Evolutionary conservation across 805 yeast species (phyloP).

Genomic region (Kodamaea hsintzibuensis): DNA sequence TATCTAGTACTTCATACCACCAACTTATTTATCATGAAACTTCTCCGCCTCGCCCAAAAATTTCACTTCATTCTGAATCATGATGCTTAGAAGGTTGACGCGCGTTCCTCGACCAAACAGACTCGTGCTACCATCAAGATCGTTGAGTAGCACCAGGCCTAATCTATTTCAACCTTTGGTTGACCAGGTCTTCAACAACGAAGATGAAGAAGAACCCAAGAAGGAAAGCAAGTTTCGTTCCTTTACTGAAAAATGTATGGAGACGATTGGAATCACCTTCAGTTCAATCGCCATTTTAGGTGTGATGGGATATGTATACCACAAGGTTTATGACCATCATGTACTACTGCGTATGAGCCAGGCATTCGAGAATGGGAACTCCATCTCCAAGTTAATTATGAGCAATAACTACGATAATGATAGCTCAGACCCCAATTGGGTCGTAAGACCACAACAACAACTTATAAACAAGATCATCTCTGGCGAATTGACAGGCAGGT

Average conservation of each 20-base stretch:
- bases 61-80: background rate
- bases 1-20: no score
- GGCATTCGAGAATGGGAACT: slow-evolving; percentile 70
- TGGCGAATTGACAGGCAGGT: slow-evolving; percentile 67
- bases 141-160: background rate
- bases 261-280: slow-evolving; percentile 71
- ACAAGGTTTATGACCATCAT: slow-evolving; percentile 56
- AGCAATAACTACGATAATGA: slow-evolving; percentile 45
- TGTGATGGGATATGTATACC: slow-evolving; percentile 71
- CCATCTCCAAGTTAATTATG: slow-evolving; percentile 59
- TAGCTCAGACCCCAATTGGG: slow-evolving; percentile 48
- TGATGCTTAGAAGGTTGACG: background rate
- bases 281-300: slow-evolving; percentile 70
- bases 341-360: slow-evolving; percentile 63
- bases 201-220: slow-evolving; percentile 8
- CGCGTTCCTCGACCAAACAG: background rate
- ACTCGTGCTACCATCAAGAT: background rate
- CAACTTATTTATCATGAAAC: background rate
- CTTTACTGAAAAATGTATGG: slow-evolving; percentile 46
- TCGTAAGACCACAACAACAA: slow-evolving; percentile 66
- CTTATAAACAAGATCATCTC: slow-evolving; percentile 62
- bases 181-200: slow-evolving; percentile 11
- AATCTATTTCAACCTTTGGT: slow-evolving; percentile 11
- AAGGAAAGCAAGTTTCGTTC: slow-evolving; percentile 9
- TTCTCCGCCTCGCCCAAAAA: background rate